Evolutionary conservation across 2,329 filamentous ascomycete genomes (phyloP), one percentile per base, ranked within the genome.

Genomic region (Exophiala phaeomuriformis): DNA sequence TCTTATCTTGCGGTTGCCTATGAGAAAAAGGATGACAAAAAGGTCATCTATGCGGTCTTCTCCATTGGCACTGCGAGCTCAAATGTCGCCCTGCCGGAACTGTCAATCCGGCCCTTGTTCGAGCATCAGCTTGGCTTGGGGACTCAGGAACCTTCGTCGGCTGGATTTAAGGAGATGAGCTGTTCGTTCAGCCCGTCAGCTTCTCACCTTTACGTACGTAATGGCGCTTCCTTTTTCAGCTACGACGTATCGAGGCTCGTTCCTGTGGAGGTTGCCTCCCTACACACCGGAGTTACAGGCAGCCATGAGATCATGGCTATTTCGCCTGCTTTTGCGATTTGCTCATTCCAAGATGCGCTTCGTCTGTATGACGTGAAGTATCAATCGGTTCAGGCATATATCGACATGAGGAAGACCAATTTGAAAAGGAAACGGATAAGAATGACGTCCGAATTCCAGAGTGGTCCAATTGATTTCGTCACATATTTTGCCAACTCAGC

Each of bases 351-450:
- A 37, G 71, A 71, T 10, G 63, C 69, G n/a, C 62, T 76, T 28
- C 71, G 69, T 2, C 60, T 76, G 4, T 73, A 74, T 50, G 72
- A 75, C 58, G 69, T 72, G n/a, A 69, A 72, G 45, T 76, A 73
- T 58, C 67, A 70, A 56, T 73, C 73, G 1, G 64, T 75, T 9
- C 73, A 75, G 57, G 69, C 71, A 49, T 70, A 68, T 49, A 68
- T 73, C 48, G 56, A 68, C 9, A 53, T 67, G 47, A 60, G n/a
- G 63, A 69, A 41, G n/a, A 37, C 49, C 3, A 56, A 48, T 33
- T 49, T 59, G n/a, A 62, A 62, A 44, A 53, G 59, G 39, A 63
- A 61, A 54, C 56, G 57, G 5, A 49, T 49, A n/a, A 37, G 45
- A 39, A 53, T 49, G 36, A 43, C 46, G 6, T 41, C 53, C 51